Evolutionary conservation across 2,329 filamentous ascomycete species (phyloP).

Genomic region (Fusarium burgessii): DNA sequence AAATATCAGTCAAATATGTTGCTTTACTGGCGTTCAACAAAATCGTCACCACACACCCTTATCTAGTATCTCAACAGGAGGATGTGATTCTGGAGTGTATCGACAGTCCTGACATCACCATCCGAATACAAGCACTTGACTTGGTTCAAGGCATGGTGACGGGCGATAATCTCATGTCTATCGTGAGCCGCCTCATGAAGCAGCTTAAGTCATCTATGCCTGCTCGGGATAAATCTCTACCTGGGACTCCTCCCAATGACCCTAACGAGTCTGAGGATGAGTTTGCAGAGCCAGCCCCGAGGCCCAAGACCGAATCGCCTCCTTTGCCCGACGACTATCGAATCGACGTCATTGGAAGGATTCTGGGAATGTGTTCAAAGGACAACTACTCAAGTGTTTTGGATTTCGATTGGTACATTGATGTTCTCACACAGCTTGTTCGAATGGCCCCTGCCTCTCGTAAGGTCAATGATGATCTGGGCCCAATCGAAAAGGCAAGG

Average conservation of each 20-base stretch:
- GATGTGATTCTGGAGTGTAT: slow-evolving; percentile 97
- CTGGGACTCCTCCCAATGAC: slow-evolving; percentile 60
- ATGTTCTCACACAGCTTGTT: slow-evolving; percentile 87
- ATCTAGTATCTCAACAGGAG: slow-evolving; percentile 90
- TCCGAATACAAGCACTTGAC: slow-evolving; percentile 91
- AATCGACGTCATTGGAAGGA: slow-evolving; percentile 82
- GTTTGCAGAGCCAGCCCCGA: slow-evolving; percentile 51
- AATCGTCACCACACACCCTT: slow-evolving; percentile 89
- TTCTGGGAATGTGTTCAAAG: slow-evolving; percentile 89
- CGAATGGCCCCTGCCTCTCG: slow-evolving; percentile 71
- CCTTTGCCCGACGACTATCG: slow-evolving; percentile 89
- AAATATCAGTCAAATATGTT: slow-evolving; percentile 87
- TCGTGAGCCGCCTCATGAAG: slow-evolving; percentile 87
- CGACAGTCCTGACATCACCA: slow-evolving; percentile 95
- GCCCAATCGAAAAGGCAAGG: slow-evolving; percentile 46
- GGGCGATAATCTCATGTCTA: slow-evolving; percentile 82
- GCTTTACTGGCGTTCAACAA: slow-evolving; percentile 95
- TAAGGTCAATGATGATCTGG: slow-evolving; percentile 53
- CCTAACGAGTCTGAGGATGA: slow-evolving; percentile 64
- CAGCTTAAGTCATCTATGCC: slow-evolving; percentile 79
- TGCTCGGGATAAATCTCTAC: slow-evolving; percentile 59
- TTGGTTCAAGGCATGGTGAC: slow-evolving; percentile 95
- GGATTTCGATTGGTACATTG: slow-evolving; percentile 98
- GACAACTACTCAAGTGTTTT: slow-evolving; percentile 87
- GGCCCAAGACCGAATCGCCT: slow-evolving; percentile 57